Evolutionary conservation across 176 grass and related monocot species (phyloP), one percentile per base, ranked within the genome.

Genomic region (Carex myosuroides): DNA sequence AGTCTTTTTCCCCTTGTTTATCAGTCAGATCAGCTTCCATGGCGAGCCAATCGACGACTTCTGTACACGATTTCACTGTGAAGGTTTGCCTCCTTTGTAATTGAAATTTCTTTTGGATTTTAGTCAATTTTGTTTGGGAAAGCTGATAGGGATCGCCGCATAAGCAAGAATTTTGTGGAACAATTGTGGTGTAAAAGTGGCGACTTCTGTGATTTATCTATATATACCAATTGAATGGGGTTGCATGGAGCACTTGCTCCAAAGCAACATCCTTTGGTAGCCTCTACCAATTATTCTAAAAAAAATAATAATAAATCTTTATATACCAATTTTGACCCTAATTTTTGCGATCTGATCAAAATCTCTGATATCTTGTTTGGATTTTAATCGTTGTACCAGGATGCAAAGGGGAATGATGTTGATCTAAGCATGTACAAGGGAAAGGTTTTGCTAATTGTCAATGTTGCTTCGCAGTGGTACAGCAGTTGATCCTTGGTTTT

Each of bases 381-480:
- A 2, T 33, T 69, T 42, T 22, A 21, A 71, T 20, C 21, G 84
- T 44, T 37, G 13, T 35, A 24, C 50, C 83, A 99, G 96, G 96
- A 99, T 91, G 83, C 93, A 3, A 99, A 83, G 33, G 96, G 93
- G 2, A 92, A 93, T 39, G 96, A 95, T 46, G 86, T 95, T 39
- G 89, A 95, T 66, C 96, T 99, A n/a, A 92, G 93, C 89, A 85
- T 65, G 80, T 95, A 99, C 89, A 99, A 95, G 88, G 91, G 90
- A 54, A 95, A 95, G 81, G 96, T 89, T 88, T 83, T 99, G 44
- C 91, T 95, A 64, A 92, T 95, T 13, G 96, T 99, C 24, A 95
- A 95, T 81, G 96, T 95, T 13, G 96, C 96, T 46, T 99, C 96
- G 9, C 93, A 95, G 70, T 99, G 93, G 96, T 99, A 92, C 30